These are phyloP conservation scores for Agaricus blazei DNA, from an alignment of 768 basidiomycete species.

Conservation along the genomic window DNA sequence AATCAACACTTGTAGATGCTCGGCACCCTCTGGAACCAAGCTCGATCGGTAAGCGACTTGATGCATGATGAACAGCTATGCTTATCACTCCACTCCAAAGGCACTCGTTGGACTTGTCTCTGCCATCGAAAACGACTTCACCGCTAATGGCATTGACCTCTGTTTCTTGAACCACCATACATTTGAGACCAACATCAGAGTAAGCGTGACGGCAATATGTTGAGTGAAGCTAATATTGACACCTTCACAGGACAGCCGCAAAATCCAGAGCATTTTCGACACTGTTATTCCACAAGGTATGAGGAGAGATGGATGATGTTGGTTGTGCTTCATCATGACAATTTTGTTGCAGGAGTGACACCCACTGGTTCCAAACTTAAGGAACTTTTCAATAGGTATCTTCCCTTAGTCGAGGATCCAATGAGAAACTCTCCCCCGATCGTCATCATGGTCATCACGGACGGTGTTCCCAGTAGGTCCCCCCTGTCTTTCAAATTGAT, in stretches of 20 bases:
- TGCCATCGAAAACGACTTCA: slow-evolving; percentile 4
- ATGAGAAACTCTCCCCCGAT: slow-evolving; percentile 1
- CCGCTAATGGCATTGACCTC: slow-evolving; percentile 6
- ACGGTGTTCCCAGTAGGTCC: slow-evolving; percentile 7
- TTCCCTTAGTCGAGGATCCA: slow-evolving; percentile 14
- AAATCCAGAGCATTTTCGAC: slow-evolving; percentile 12
- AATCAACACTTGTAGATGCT: slow-evolving; percentile 13
- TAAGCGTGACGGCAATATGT: neutral
- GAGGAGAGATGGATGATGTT: neutral
- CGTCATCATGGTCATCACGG: slow-evolving; percentile 7
- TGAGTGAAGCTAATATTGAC: neutral
- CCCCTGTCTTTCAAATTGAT: neutral
- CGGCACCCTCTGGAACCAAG: slow-evolving; percentile 15
- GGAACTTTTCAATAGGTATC: slow-evolving; percentile 13
- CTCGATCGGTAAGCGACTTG: slow-evolving; percentile 12
- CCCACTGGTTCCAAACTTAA: slow-evolving; percentile 14
- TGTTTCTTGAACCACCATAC: slow-evolving; percentile 7
- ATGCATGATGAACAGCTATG: neutral
- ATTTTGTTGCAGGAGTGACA: slow-evolving; percentile 10
- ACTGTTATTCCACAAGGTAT: slow-evolving; percentile 13
- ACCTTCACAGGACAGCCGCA: slow-evolving; percentile 9
- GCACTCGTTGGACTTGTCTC: slow-evolving; percentile 8
- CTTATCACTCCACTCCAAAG: neutral
- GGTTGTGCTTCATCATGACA: neutral
- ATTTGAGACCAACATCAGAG: slow-evolving; percentile 6